Evolutionary conservation across 148 eudicot species (phyloP).

Genomic region (Rhododendron simsii): DNA sequence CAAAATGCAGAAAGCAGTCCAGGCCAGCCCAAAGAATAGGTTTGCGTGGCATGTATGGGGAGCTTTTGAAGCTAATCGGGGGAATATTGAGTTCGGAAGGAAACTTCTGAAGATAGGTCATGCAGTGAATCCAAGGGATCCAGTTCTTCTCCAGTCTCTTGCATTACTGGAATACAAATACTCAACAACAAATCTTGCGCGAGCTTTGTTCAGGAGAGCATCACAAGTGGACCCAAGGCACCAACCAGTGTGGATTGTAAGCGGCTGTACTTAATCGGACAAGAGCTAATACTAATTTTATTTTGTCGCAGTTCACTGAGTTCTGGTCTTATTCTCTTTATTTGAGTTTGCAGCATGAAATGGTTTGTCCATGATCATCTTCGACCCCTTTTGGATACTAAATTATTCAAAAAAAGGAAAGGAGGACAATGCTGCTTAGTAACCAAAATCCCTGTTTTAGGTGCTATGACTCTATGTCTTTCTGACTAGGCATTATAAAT

Average conservation of each 20-base stretch:
- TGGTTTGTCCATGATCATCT: not conserved
- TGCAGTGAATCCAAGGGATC: constrained; percentile 87
- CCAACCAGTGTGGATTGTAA: constrained; percentile 97
- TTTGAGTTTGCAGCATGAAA: not conserved
- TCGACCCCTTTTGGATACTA: not conserved
- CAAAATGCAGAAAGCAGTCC: constrained; percentile 72
- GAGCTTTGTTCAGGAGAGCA: constrained; percentile 72
- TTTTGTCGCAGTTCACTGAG: not conserved
- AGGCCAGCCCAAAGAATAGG: constrained; percentile 96
- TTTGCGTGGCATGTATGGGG: constrained; percentile 99
- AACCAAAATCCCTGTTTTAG: not conserved
- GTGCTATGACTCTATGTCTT: not conserved
- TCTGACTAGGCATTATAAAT: not conserved
- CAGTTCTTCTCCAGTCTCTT: constrained; percentile 95
- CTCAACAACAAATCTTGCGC: constrained; percentile 70
- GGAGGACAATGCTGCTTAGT: constrained; percentile 1
- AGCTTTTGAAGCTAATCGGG: constrained; percentile 73
- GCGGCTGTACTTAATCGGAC: constrained; percentile 10
- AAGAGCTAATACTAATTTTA: not conserved
- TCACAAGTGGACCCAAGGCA: constrained; percentile 79
- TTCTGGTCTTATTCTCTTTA: not conserved
- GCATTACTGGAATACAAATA: constrained; percentile 73
- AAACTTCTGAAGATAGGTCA: constrained; percentile 87
- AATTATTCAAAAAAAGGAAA: not conserved
- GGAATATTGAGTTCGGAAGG: constrained; percentile 54